Conservation (phyloP, 352 stramenopile species). For the Globisporangium splendens region DNA sequence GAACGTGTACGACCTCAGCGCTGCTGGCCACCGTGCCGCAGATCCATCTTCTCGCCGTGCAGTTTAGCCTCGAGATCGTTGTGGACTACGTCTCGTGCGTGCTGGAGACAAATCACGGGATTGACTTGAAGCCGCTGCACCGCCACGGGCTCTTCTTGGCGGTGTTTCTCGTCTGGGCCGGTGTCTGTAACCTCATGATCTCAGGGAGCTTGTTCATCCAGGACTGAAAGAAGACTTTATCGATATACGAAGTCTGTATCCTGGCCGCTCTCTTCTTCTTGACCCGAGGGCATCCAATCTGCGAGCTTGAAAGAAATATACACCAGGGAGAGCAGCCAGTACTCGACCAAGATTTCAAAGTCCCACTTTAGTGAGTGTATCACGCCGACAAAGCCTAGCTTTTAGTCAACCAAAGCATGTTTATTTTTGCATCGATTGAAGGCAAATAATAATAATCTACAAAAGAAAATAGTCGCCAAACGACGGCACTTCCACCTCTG, state of each 20-base stretch:
- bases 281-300: too few species aligned
- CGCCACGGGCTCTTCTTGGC: constrained; percentile 14
- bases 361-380: too few species aligned
- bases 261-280: too few species aligned
- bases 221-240: constrained; percentile 1
- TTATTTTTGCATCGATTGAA: too few species aligned
- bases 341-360: too few species aligned
- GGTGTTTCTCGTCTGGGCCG: constrained; percentile 13
- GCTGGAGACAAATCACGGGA: constrained; percentile 16
- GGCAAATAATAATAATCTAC: too few species aligned
- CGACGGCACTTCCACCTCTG: too few species aligned
- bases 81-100: constrained; percentile 22
- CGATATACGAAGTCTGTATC: not conserved
- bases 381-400: too few species aligned
- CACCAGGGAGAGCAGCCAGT: too few species aligned
- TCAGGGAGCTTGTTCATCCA: constrained; percentile 4
- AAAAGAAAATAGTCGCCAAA: too few species aligned
- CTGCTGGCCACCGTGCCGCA: constrained; percentile 6
- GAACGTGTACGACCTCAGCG: not conserved
- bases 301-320: too few species aligned
- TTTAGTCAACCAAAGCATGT: too few species aligned
- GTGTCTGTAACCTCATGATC: constrained; percentile 10
- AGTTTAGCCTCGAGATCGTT: constrained; percentile 18
- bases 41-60: constrained; percentile 9
- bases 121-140: constrained; percentile 16